A percentile compares a stretch with the other conserved stretches of the same genome.
These are phyloP conservation scores for Pistacia atlantica DNA, from an alignment of 345 rosid species.

Conservation along the genomic window DNA sequence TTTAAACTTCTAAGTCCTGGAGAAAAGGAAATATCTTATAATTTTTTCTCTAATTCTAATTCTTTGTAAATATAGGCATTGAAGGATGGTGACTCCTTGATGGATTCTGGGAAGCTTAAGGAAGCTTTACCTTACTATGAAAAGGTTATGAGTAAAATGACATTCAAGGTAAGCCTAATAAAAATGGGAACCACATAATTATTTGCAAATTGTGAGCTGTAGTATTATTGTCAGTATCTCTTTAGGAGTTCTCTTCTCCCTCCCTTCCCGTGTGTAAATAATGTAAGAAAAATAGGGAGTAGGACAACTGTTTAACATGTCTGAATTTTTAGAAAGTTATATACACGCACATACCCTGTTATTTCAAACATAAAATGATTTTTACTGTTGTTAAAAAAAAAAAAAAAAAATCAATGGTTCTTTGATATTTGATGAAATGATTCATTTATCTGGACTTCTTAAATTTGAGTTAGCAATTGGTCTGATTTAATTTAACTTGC, in stretches of 20 bases:
- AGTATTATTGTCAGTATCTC: background rate
- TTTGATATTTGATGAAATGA: background rate
- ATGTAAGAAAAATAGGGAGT: background rate
- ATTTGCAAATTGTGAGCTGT: background rate
- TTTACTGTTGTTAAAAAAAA: no score
- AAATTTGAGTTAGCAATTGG: no score
- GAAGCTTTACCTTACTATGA: conserved; percentile 71
- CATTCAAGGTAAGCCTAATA: conserved; percentile 61
- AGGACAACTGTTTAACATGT: background rate
- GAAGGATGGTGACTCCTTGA: conserved; percentile 69
- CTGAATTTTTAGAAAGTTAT: background rate
- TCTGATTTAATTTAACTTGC: no score
- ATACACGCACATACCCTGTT: background rate
- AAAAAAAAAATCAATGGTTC: no score
- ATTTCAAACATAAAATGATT: no score
- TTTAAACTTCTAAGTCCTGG: background rate
- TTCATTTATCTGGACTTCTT: no score
- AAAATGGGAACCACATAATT: conserved; percentile 1
- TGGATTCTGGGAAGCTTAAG: conserved; percentile 81
- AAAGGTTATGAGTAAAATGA: conserved; percentile 65
- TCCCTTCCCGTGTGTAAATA: background rate
- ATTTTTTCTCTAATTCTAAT: conserved; percentile 19
- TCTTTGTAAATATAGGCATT: conserved; percentile 47
- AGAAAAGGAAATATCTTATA: background rate
- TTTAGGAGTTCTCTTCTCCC: background rate